phyloP scores from a whole-genome alignment of 139 green algal species.

The Coelastrella sp. region DNA sequence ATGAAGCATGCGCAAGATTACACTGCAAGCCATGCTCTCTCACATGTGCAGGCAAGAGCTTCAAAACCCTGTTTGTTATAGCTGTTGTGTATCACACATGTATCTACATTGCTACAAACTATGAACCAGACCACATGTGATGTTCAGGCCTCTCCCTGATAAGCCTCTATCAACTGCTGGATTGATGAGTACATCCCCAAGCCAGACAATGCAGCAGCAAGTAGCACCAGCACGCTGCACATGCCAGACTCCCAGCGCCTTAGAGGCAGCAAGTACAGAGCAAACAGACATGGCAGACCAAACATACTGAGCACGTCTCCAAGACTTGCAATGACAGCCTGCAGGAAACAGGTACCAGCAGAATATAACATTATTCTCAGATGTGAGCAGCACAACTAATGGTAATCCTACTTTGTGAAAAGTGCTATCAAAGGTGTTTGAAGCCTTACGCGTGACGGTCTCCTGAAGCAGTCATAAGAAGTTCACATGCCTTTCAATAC shows the following conservation, averaged over 20 bases:
- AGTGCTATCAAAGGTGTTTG: too few relatives aligned
- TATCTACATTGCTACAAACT: too few relatives aligned
- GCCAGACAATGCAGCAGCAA: conserved; percentile 39
- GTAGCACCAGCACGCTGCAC: conserved; percentile 37
- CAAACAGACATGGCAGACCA: conserved; percentile 58
- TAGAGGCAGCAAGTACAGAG: conserved; percentile 45
- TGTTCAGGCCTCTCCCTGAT: background rate
- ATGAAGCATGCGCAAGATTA: too few relatives aligned
- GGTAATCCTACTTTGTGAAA: background rate
- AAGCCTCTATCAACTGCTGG: conserved; percentile 48
- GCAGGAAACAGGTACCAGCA: too few relatives aligned
- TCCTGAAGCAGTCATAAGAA: too few relatives aligned
- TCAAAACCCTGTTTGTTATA: too few relatives aligned
- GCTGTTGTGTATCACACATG: too few relatives aligned
- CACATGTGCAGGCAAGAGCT: too few relatives aligned
- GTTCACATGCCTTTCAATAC: too few relatives aligned
- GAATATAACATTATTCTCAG: background rate
- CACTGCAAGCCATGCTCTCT: too few relatives aligned
- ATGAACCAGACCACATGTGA: too few relatives aligned
- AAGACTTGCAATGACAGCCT: conserved; percentile 55
- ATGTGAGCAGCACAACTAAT: background rate
- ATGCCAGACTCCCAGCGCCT: background rate
- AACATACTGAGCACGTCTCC: conserved; percentile 59
- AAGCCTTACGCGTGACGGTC: too few relatives aligned
- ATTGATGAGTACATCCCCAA: conserved; percentile 47